These are phyloP conservation scores for Chalaropsis ovoidea DNA, from an alignment of 2,329 filamentous ascomycete genomes.

Conservation along the genomic window DNA sequence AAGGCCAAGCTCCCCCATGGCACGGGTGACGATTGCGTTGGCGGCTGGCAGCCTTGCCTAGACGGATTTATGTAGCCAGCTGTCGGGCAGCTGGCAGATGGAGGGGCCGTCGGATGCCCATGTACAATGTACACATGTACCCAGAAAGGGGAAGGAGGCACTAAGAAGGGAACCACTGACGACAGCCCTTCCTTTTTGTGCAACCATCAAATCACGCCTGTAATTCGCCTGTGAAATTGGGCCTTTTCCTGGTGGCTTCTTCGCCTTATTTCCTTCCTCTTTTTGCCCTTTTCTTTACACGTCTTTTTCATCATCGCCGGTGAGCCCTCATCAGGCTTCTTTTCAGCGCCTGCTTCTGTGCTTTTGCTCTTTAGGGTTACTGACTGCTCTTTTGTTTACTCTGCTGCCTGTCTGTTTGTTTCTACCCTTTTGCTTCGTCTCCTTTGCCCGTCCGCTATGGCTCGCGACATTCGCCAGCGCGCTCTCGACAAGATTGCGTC, in stretches of 20 bases:
- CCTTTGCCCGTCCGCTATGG: constrained; percentile 32
- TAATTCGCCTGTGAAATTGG: background rate
- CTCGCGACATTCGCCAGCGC: constrained; percentile 49
- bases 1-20: constrained; percentile 9
- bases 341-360: background rate
- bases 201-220: background rate
- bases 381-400: background rate
- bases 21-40: constrained; percentile 23
- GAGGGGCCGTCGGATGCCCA: background rate
- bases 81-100: background rate
- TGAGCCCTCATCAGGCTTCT: background rate
- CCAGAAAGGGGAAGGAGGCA: constrained; percentile 12
- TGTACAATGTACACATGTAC: background rate
- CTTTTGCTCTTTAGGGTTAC: background rate
- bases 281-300: constrained; percentile 1
- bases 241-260: background rate
- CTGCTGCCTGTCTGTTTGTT: background rate
- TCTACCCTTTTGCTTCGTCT: background rate
- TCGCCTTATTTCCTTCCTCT: background rate
- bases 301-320: background rate
- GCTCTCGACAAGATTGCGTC: constrained; percentile 57
- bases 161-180: constrained; percentile 21
- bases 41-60: constrained; percentile 43
- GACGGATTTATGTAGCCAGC: background rate
- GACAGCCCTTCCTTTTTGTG: constrained; percentile 14